Percentiles rank a stretch among this genome's conserved stretches.
Evolutionary conservation across 2,329 filamentous ascomycete species (phyloP).

Genomic region (Cercospora zeae-maydis): DNA sequence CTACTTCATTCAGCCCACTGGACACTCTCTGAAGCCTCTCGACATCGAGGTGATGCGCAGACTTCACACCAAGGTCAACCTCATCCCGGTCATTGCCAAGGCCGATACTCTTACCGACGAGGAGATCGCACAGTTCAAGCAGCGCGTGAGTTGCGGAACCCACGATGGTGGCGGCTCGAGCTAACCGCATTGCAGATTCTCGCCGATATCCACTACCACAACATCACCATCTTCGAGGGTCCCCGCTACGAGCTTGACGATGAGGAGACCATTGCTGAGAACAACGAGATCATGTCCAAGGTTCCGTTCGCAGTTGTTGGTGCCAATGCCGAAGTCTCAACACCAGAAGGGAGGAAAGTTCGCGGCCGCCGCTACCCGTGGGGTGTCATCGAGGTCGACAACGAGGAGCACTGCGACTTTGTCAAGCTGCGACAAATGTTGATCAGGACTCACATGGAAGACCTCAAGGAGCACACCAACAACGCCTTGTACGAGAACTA

Average conservation of each 20-base stretch:
- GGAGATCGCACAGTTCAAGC: constrained; percentile 91
- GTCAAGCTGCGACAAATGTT: constrained; percentile 99
- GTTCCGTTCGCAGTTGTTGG: constrained; percentile 97
- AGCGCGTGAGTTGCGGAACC: constrained; percentile 67
- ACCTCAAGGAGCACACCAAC: constrained; percentile 99
- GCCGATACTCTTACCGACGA: constrained; percentile 96
- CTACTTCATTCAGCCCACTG: constrained; percentile 99
- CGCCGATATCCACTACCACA: constrained; percentile 92
- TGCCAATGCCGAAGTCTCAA: constrained; percentile 90
- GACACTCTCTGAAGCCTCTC: constrained; percentile 95
- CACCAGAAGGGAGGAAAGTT: constrained; percentile 88
- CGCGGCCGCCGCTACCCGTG: constrained; percentile 95
- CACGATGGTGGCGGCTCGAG: neutral
- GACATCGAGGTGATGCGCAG: constrained; percentile 99
- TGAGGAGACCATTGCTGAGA: constrained; percentile 98
- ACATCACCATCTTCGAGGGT: constrained; percentile 98
- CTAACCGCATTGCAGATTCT: constrained; percentile 66
- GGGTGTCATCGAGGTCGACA: constrained; percentile 98
- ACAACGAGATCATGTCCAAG: constrained; percentile 99
- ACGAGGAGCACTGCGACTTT: constrained; percentile 99
- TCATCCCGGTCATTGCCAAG: constrained; percentile 99
- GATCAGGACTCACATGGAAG: constrained; percentile 99
- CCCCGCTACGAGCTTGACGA: constrained; percentile 98
- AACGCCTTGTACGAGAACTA: constrained; percentile 99
- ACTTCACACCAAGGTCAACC: constrained; percentile 99